phyloP scores from a whole-genome alignment of 129 eudicot genomes.

The Sambucus nigra region DNA sequence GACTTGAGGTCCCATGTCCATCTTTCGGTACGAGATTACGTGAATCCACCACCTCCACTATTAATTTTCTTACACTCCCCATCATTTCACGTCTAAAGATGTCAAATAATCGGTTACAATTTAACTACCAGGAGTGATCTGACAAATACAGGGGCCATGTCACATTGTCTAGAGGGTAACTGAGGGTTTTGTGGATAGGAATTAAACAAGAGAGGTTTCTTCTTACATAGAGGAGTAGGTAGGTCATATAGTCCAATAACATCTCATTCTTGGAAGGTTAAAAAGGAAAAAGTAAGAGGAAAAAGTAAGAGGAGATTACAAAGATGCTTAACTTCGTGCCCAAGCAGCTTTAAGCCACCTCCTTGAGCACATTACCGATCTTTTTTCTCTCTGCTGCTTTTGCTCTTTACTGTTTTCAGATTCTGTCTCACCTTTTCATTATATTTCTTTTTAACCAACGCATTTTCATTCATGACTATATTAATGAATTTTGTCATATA shows the following conservation, averaged over 20 bases:
- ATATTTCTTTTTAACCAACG: too few species aligned
- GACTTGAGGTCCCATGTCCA: constrained; percentile 82
- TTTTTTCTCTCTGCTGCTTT: too few species aligned
- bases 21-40: constrained; percentile 57
- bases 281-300: neutral
- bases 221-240: neutral
- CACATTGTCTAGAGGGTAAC: neutral
- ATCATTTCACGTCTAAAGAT: constrained; percentile 11
- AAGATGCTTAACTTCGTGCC: neutral
- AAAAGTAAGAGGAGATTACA: neutral
- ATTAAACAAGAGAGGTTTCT: neutral
- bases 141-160: too few species aligned
- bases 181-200: neutral
- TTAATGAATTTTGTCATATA: too few species aligned
- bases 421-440: too few species aligned
- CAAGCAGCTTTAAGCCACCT: neutral
- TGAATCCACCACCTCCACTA: constrained; percentile 75
- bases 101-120: too few species aligned
- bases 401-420: too few species aligned
- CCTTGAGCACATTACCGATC: too few species aligned
- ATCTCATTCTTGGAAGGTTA: neutral
- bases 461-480: too few species aligned
- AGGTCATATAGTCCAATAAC: neutral
- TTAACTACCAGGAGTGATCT: too few species aligned
- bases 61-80: constrained; percentile 42